These are phyloP conservation scores for Saturnispora hagleri DNA, from an alignment of 805 yeast genomes.

Conservation along the genomic window DNA sequence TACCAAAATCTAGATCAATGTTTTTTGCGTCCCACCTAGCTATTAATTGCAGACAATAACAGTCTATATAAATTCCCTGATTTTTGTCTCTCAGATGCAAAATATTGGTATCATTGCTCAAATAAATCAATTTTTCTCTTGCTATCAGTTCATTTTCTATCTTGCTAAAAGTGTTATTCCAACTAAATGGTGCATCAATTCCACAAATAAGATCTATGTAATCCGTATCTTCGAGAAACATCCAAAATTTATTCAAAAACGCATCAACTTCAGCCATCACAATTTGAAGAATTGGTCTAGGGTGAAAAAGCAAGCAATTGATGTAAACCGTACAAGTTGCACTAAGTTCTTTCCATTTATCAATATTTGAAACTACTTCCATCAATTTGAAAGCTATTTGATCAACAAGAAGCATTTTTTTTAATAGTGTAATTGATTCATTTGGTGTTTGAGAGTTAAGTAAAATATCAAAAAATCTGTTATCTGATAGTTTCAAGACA, in stretches of 20 bases:
- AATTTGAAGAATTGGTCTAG: background rate
- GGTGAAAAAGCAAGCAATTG: background rate
- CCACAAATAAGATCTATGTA: background rate
- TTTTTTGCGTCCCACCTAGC: background rate
- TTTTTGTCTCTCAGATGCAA: background rate
- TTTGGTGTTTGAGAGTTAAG: background rate
- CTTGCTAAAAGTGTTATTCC: background rate
- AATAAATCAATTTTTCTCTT: background rate
- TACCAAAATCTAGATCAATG: background rate
- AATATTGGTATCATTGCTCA: background rate
- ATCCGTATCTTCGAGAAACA: background rate
- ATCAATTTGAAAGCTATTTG: background rate
- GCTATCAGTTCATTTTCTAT: background rate
- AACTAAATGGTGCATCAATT: background rate
- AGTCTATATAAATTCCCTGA: background rate
- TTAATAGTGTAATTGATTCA: background rate
- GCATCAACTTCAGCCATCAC: background rate
- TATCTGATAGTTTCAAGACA: background rate
- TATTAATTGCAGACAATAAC: background rate
- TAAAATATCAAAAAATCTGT: background rate
- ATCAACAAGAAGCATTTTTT: background rate
- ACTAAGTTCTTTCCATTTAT: background rate
- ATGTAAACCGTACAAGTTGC: constrained; percentile 1
- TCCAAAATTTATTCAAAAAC: background rate
- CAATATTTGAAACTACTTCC: background rate